Evolutionary conservation across 495 filamentous ascomycete species (phyloP).

Genomic region (Hypoxylon trugodes): DNA sequence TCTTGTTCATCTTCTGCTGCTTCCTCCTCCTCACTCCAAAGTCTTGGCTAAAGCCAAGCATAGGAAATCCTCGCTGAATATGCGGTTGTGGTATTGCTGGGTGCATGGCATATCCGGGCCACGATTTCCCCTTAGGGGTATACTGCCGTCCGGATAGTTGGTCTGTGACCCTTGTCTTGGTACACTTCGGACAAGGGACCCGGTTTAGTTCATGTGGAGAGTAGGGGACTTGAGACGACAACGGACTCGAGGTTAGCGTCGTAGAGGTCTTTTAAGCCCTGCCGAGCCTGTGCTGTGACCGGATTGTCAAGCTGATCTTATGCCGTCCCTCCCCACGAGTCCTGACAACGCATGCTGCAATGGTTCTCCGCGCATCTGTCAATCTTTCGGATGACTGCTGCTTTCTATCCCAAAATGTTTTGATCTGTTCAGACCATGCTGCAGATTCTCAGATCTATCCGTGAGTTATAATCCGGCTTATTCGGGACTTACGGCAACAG

Average conservation of each 20-base stretch:
- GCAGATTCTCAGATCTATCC: constrained; percentile 40
- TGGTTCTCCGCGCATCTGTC: constrained; percentile 31
- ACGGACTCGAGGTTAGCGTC: constrained; percentile 50
- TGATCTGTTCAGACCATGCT: constrained; percentile 42
- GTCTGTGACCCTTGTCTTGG: constrained; percentile 47
- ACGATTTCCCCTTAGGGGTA: constrained; percentile 44
- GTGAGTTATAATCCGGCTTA: constrained; percentile 23
- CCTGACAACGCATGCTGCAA: constrained; percentile 36
- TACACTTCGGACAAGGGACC: constrained; percentile 44
- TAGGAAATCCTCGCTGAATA: constrained; percentile 19
- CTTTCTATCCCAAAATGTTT: constrained; percentile 33
- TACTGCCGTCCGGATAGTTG: constrained; percentile 45
- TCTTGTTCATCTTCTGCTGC: constrained; percentile 29
- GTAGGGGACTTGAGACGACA: constrained; percentile 57
- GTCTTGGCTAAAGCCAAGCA: constrained; percentile 38
- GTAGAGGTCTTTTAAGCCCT: constrained; percentile 45
- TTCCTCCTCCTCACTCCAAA: constrained; percentile 20
- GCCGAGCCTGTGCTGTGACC: constrained; percentile 57
- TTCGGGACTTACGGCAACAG: constrained; percentile 30
- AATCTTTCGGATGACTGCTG: constrained; percentile 43
- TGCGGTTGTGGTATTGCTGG: constrained; percentile 33
- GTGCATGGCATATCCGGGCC: constrained; percentile 42
- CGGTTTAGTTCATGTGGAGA: constrained; percentile 42
- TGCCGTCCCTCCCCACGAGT: constrained; percentile 53
- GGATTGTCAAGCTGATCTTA: constrained; percentile 59